Conservation (phyloP, 1,139 yeast genomes). For the Lodderomyces jiufengensis region DNA sequence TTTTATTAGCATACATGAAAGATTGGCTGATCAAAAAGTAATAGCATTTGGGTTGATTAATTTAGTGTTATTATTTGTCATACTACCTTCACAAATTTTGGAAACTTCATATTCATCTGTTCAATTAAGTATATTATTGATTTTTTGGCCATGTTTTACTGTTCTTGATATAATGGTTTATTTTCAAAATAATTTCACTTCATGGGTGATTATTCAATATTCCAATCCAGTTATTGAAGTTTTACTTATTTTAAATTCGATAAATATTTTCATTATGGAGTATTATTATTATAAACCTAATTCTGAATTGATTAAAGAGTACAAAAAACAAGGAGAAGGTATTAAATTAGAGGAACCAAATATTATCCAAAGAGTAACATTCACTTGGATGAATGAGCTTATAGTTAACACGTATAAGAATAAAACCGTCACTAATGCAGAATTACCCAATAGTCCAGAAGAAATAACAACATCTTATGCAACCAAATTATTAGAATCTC, state of each 20-base stretch:
- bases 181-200: constrained; percentile 30
- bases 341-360: constrained; percentile 37
- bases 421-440: constrained; percentile 46
- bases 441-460: constrained; percentile 54
- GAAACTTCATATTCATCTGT: constrained; percentile 32
- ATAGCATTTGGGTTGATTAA: constrained; percentile 20
- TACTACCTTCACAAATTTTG: constrained; percentile 40
- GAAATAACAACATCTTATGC: constrained; percentile 38
- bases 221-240: constrained; percentile 16
- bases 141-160: constrained; percentile 41
- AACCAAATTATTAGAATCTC: constrained; percentile 16
- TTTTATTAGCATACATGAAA: constrained; percentile 21
- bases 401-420: constrained; percentile 47
- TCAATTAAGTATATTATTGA: constrained; percentile 32
- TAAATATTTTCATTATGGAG: constrained; percentile 23
- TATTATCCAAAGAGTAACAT: constrained; percentile 49
- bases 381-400: constrained; percentile 60
- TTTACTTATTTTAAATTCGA: constrained; percentile 19
- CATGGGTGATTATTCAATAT: constrained; percentile 20
- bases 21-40: constrained; percentile 22
- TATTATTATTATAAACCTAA: constrained; percentile 27
- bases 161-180: constrained; percentile 19
- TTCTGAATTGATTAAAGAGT: constrained; percentile 20
- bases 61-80: constrained; percentile 12
- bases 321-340: constrained; percentile 10